phyloP scores from a whole-genome alignment of 441 rosid species.

The Populus hybrid region DNA sequence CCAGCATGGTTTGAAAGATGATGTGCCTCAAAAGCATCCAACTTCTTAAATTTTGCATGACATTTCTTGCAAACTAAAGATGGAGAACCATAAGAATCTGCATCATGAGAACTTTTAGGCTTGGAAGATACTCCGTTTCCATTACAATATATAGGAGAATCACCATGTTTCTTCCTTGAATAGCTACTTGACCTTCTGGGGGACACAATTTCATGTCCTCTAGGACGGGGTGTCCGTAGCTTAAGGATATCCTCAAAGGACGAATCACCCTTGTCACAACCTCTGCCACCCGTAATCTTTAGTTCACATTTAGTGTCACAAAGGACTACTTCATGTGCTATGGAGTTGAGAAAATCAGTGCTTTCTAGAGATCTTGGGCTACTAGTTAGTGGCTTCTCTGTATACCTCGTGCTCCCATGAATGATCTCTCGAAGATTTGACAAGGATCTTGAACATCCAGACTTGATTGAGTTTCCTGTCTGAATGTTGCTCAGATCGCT shows the following conservation, averaged over 20 bases:
- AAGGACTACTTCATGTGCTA: slow-evolving; percentile 32
- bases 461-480: slow-evolving; percentile 28
- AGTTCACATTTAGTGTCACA: slow-evolving; percentile 32
- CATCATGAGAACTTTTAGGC: slow-evolving; percentile 19
- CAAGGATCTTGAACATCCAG: slow-evolving; percentile 40
- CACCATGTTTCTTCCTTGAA: slow-evolving; percentile 17
- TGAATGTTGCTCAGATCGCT: slow-evolving; percentile 16
- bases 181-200: slow-evolving; percentile 19
- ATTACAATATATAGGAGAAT: slow-evolving; percentile 9
- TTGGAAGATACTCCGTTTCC: slow-evolving; percentile 10
- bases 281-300: slow-evolving; percentile 21
- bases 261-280: slow-evolving; percentile 13
- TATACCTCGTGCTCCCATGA: slow-evolving; percentile 40
- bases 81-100: slow-evolving; percentile 25
- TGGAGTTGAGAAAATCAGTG: slow-evolving; percentile 29
- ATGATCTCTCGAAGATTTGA: slow-evolving; percentile 42
- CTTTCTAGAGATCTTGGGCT: slow-evolving; percentile 52
- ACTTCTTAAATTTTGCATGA: slow-evolving; percentile 34
- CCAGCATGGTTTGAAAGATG: slow-evolving; percentile 59
- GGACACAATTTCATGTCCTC: slow-evolving; percentile 10
- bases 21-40: slow-evolving; percentile 52
- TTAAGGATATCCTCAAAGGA: slow-evolving; percentile 24
- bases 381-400: slow-evolving; percentile 30
- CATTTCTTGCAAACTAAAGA: slow-evolving; percentile 44
- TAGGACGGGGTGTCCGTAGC: slow-evolving; percentile 33